Conservation (phyloP, 805 yeast genomes). For the Candida vartiovaarae region DNA sequence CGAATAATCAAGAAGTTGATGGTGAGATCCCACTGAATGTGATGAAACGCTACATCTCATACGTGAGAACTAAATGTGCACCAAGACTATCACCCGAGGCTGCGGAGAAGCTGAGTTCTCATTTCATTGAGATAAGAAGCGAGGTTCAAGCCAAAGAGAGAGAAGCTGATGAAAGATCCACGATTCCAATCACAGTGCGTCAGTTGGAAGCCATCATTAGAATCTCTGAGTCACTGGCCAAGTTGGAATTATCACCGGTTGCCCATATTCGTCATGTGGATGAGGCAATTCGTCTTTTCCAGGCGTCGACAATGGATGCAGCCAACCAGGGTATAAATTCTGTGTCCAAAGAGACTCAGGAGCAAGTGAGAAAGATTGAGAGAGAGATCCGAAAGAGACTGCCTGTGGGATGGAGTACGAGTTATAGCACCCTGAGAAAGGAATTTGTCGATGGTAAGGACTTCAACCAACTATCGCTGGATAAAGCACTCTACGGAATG, state of each 20-base stretch:
- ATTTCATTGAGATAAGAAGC: slow-evolving; percentile 85
- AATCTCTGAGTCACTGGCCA: slow-evolving; percentile 90
- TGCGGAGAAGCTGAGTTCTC: slow-evolving; percentile 81
- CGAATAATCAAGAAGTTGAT: slow-evolving; percentile 42
- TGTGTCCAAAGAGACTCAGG: slow-evolving; percentile 49
- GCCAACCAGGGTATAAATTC: slow-evolving; percentile 47
- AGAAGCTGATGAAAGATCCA: slow-evolving; percentile 79
- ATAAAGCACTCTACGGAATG: slow-evolving; percentile 71
- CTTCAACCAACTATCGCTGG: slow-evolving; percentile 65
- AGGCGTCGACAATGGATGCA: slow-evolving; percentile 97
- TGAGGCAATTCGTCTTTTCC: slow-evolving; percentile 89
- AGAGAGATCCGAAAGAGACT: slow-evolving; percentile 81
- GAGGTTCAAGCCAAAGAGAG: slow-evolving; percentile 76
- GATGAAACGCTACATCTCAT: slow-evolving; percentile 89
- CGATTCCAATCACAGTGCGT: slow-evolving; percentile 95
- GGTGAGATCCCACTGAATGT: slow-evolving; percentile 84
- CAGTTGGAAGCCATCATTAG: slow-evolving; percentile 96
- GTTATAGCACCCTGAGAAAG: slow-evolving; percentile 71
- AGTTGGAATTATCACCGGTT: slow-evolving; percentile 70
- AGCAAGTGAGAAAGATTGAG: slow-evolving; percentile 75
- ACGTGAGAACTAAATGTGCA: slow-evolving; percentile 85
- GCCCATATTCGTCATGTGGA: slow-evolving; percentile 89
- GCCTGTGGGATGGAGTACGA: slow-evolving; percentile 95
- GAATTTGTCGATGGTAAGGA: slow-evolving; percentile 70
- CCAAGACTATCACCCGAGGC: slow-evolving; percentile 89